phyloP scores from a whole-genome alignment of 1,139 yeast species.

The Yamadazyma triangularis region DNA sequence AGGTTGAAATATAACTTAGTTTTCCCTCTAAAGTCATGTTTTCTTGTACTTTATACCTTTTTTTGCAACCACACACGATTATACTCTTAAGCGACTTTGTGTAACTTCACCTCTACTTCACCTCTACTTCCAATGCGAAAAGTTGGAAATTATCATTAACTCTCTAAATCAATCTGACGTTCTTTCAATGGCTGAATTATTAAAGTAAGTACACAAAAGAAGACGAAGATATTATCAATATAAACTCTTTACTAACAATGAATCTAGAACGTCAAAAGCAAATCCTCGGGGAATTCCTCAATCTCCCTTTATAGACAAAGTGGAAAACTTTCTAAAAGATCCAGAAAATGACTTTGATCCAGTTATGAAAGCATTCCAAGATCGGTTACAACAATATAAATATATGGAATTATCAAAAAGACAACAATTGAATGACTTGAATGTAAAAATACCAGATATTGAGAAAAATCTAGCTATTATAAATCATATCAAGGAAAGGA shows the following conservation, averaged over 20 bases:
- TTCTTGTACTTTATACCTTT: no score
- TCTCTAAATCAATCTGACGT: no score
- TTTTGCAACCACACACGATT: no score
- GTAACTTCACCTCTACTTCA: no score
- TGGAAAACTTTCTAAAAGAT: conserved; percentile 65
- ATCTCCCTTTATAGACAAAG: conserved; percentile 89
- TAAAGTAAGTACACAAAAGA: no score
- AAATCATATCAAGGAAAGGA: conserved; percentile 48
- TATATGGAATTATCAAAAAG: conserved; percentile 82
- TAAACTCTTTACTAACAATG: background rate
- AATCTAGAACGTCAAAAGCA: conserved; percentile 23
- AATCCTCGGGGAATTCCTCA: conserved; percentile 96
- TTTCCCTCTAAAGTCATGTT: no score
- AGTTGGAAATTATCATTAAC: no score
- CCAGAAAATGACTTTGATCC: conserved; percentile 66
- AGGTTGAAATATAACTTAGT: no score
- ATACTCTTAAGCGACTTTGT: no score
- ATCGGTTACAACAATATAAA: conserved; percentile 75
- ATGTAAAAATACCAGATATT: conserved; percentile 83
- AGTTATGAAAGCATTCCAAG: conserved; percentile 68
- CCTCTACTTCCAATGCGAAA: no score
- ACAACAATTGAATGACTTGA: conserved; percentile 62
- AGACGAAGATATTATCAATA: no score
- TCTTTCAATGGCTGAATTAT: background rate
- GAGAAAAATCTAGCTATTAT: conserved; percentile 77